Evolutionary conservation across 2,329 filamentous ascomycete species (phyloP).

Genomic region (Trichoderma harzianum): DNA sequence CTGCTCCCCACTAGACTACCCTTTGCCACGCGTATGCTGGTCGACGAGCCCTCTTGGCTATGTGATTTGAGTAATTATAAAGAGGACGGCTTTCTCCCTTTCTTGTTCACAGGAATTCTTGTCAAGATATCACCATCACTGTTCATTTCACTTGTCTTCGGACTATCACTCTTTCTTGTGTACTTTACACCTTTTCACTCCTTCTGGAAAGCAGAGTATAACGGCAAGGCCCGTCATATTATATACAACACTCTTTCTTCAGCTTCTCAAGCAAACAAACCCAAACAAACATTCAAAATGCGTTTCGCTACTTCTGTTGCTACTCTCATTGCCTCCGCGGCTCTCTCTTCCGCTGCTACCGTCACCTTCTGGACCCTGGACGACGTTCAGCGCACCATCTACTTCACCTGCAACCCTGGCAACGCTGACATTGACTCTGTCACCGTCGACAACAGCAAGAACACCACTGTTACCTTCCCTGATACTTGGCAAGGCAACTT

Average conservation of each 20-base stretch:
- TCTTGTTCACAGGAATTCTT: background rate
- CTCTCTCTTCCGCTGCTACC: constrained; percentile 44
- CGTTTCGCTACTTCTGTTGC: constrained; percentile 48
- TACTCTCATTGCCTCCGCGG: constrained; percentile 41
- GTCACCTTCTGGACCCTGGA: constrained; percentile 61
- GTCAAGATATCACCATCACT: constrained; percentile 13
- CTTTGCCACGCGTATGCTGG: constrained; percentile 15
- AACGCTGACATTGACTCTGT: constrained; percentile 36
- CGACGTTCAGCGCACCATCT: constrained; percentile 44
- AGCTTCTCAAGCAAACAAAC: constrained; percentile 15
- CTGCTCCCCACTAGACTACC: background rate
- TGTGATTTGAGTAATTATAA: constrained; percentile 12
- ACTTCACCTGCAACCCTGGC: constrained; percentile 47
- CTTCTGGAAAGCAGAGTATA: constrained; percentile 16
- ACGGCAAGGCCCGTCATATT: constrained; percentile 17
- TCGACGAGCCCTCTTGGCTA: background rate
- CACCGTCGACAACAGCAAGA: constrained; percentile 36
- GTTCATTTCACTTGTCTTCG: constrained; percentile 14
- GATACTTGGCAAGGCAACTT: constrained; percentile 48
- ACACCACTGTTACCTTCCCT: constrained; percentile 43
- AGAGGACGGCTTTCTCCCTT: background rate
- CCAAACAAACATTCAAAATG: constrained; percentile 44
- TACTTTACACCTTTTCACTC: constrained; percentile 15
- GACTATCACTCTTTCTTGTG: constrained; percentile 18
- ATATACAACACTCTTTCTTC: constrained; percentile 12